A percentile compares a stretch with the other conserved stretches of the same genome.
These are phyloP conservation scores for Myxozyma sirexii DNA, from an alignment of 805 yeast genomes.

Conservation along the genomic window DNA sequence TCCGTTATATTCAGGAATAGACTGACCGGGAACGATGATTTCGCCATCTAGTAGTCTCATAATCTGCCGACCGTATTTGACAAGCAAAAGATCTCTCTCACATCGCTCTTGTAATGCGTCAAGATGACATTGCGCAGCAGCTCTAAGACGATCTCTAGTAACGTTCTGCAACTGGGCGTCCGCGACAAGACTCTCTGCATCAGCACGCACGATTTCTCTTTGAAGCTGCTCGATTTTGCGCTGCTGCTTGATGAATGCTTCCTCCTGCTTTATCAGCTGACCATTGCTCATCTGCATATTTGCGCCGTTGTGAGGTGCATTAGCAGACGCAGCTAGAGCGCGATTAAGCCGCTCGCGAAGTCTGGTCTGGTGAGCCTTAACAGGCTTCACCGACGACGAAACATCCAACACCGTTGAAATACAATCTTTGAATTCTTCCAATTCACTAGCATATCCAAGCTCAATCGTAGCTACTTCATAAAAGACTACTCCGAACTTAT, in stretches of 20 bases:
- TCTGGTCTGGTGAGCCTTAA: slow-evolving; percentile 78
- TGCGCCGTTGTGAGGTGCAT: not conserved
- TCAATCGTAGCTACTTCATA: slow-evolving; percentile 85
- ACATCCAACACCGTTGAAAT: slow-evolving; percentile 80
- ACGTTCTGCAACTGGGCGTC: slow-evolving; percentile 89
- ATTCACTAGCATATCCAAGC: slow-evolving; percentile 73
- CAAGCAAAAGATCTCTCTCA: slow-evolving; percentile 81
- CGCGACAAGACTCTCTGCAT: slow-evolving; percentile 88
- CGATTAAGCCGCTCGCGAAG: slow-evolving; percentile 79
- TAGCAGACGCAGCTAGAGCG: slow-evolving; percentile 3
- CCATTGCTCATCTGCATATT: not conserved
- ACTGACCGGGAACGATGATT: slow-evolving; percentile 24
- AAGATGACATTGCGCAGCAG: slow-evolving; percentile 81
- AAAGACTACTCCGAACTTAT: slow-evolving; percentile 79
- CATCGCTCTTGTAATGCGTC: slow-evolving; percentile 84
- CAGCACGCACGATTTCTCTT: slow-evolving; percentile 88
- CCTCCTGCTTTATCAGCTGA: not conserved
- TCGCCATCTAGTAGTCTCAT: slow-evolving; percentile 70
- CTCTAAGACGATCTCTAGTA: slow-evolving; percentile 83
- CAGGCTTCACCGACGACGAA: slow-evolving; percentile 85
- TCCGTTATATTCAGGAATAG: slow-evolving; percentile 11
- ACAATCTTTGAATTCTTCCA: slow-evolving; percentile 84
- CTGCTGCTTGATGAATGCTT: slow-evolving; percentile 42
- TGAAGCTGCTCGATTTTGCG: slow-evolving; percentile 79
- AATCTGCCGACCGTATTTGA: slow-evolving; percentile 87